These are phyloP conservation scores for Coelastrella sp. DNA, from an alignment of 139 green algal genomes.

Conservation along the genomic window DNA sequence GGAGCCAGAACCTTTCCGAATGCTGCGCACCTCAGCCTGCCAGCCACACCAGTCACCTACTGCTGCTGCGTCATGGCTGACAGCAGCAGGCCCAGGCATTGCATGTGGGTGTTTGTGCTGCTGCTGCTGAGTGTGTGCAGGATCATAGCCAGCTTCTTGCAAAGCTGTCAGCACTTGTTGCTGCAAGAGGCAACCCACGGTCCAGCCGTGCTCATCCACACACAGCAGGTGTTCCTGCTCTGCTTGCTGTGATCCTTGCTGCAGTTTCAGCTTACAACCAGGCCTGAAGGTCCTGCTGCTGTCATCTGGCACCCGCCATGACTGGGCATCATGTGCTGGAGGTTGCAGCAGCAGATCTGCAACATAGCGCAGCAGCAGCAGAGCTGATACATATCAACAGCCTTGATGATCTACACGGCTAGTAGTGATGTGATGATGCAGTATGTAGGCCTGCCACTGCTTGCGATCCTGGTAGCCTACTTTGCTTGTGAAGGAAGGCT, in stretches of 20 bases:
- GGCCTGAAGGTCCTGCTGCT: constrained; percentile 3
- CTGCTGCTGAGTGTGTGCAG: neutral
- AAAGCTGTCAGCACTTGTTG: constrained; percentile 25
- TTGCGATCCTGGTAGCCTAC: too few relatives aligned
- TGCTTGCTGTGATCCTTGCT: neutral
- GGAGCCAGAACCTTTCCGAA: neutral
- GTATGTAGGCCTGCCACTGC: too few relatives aligned
- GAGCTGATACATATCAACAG: neutral
- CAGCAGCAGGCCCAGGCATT: neutral
- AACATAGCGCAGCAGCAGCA: neutral
- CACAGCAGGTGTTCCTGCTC: neutral
- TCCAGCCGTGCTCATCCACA: constrained; percentile 15
- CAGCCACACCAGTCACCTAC: neutral
- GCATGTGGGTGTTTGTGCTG: neutral
- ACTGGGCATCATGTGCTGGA: neutral
- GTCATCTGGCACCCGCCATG: neutral
- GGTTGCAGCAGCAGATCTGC: constrained; percentile 33
- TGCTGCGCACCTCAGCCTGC: neutral
- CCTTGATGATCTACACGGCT: too few relatives aligned
- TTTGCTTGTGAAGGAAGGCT: too few relatives aligned
- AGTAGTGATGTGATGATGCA: too few relatives aligned
- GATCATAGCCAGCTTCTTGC: neutral
- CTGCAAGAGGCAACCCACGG: constrained; percentile 15
- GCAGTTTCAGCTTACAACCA: neutral
- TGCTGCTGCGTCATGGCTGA: neutral